A percentile compares a stretch with the other conserved stretches of the same genome.
phyloP scores from a whole-genome alignment of 805 yeast species.

The Blastobotrys muscicola region DNA sequence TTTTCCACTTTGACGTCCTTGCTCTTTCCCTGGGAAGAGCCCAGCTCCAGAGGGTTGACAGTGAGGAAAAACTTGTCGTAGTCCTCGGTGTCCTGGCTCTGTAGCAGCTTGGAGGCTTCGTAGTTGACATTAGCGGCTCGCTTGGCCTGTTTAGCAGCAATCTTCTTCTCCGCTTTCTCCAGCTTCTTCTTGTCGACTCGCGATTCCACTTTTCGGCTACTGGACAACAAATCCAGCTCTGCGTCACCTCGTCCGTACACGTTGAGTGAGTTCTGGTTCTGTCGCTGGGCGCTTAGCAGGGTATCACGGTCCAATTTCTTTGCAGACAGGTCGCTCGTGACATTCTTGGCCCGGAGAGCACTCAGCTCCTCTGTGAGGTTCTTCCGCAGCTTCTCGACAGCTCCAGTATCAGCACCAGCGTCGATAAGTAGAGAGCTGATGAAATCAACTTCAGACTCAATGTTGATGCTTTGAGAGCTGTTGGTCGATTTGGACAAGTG shows the following conservation, averaged over 20 bases:
- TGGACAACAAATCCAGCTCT: constrained; percentile 71
- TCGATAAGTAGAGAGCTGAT: constrained; percentile 54
- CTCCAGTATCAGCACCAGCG: constrained; percentile 70
- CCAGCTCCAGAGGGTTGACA: constrained; percentile 88
- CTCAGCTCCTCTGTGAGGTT: constrained; percentile 38
- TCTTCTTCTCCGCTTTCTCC: constrained; percentile 94
- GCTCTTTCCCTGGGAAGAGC: constrained; percentile 61
- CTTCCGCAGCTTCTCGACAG: constrained; percentile 47
- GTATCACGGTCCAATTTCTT: constrained; percentile 60
- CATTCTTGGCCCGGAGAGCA: constrained; percentile 53
- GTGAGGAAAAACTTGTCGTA: constrained; percentile 93
- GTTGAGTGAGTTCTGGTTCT: constrained; percentile 57
- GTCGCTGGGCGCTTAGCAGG: constrained; percentile 67
- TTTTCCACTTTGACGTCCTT: constrained; percentile 91
- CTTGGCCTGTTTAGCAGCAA: constrained; percentile 94
- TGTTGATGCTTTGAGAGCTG: constrained; percentile 39
- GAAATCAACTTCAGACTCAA: constrained; percentile 59
- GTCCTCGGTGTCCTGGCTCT: constrained; percentile 53
- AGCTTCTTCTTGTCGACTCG: constrained; percentile 94
- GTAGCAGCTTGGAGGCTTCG: constrained; percentile 81
- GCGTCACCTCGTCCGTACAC: constrained; percentile 73
- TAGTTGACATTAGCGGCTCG: constrained; percentile 35
- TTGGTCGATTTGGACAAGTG: constrained; percentile 53
- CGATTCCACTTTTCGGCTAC: constrained; percentile 81
- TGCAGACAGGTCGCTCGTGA: constrained; percentile 76